Conservation (phyloP, 495 filamentous ascomycete genomes). For the Recurvomyces mirabilis region DNA sequence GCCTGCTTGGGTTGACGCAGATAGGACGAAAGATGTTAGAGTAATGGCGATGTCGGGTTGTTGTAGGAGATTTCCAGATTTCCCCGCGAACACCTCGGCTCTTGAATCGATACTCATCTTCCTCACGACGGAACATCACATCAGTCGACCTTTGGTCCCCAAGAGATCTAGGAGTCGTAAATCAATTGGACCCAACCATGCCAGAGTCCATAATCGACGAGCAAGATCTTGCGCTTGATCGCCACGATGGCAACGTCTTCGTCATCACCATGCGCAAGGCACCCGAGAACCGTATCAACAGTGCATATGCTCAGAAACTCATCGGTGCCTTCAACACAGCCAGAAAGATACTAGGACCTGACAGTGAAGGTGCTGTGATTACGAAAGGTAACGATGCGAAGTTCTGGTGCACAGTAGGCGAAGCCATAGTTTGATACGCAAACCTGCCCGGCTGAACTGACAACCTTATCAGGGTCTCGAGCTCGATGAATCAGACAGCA, state of each 20-base stretch:
- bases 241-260: constrained; percentile 33
- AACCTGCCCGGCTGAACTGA: neutral
- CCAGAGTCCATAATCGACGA: constrained; percentile 22
- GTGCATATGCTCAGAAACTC: constrained; percentile 37
- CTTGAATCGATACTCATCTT: neutral
- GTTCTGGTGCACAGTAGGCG: constrained; percentile 38
- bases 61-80: neutral
- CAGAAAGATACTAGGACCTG: constrained; percentile 30
- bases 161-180: neutral
- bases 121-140: neutral
- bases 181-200: constrained; percentile 1
- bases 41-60: neutral
- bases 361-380: constrained; percentile 38
- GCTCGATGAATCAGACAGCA: constrained; percentile 37
- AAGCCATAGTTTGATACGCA: neutral
- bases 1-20: too few relatives aligned
- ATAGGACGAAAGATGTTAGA: neutral
- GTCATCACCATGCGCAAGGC: constrained; percentile 41
- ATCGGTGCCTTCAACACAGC: constrained; percentile 32
- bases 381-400: constrained; percentile 39
- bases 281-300: constrained; percentile 40
- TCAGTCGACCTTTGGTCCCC: neutral
- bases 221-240: constrained; percentile 24
- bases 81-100: neutral
- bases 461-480: constrained; percentile 32